Evolutionary conservation across 1,284 basidiomycete genomes (phyloP).

Genomic region (Rhodotorula sp.): DNA sequence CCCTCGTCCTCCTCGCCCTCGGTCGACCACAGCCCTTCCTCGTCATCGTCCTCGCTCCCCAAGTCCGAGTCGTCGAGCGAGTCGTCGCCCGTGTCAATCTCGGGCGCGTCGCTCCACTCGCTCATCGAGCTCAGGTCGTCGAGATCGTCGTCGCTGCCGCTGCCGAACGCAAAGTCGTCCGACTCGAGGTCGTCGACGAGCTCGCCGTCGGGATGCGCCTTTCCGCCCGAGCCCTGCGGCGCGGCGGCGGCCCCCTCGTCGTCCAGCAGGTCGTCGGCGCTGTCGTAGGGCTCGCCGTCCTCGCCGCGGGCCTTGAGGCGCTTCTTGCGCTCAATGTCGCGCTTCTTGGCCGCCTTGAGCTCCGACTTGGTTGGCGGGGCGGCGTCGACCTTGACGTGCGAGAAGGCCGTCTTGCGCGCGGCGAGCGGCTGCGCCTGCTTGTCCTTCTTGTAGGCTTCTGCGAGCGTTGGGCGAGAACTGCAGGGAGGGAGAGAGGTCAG

Average conservation of each 20-base stretch:
- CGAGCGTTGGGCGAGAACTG: constrained; percentile 37
- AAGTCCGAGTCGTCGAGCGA: constrained; percentile 53
- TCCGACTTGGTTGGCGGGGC: constrained; percentile 38
- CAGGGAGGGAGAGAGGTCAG: background rate
- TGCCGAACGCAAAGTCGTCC: constrained; percentile 42
- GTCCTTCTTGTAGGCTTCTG: constrained; percentile 36
- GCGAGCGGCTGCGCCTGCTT: constrained; percentile 19
- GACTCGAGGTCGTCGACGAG: constrained; percentile 42
- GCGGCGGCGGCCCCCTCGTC: constrained; percentile 52
- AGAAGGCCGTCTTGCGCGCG: constrained; percentile 15
- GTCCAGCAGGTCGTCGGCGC: constrained; percentile 38
- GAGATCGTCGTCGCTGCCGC: constrained; percentile 26
- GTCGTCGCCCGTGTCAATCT: constrained; percentile 62
- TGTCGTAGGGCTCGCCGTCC: constrained; percentile 15
- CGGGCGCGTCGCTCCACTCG: constrained; percentile 61
- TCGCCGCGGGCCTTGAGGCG: constrained; percentile 19
- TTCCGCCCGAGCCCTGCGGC: constrained; percentile 62
- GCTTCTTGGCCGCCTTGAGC: constrained; percentile 37
- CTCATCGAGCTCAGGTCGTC: constrained; percentile 59
- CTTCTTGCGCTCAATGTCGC: constrained; percentile 34
- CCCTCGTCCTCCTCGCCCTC: constrained; percentile 51
- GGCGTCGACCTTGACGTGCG: constrained; percentile 26
- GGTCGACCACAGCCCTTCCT: constrained; percentile 45
- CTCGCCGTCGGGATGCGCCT: constrained; percentile 53
- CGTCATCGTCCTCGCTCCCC: constrained; percentile 55